These are phyloP conservation scores for Leersia perrieri DNA, from an alignment of 176 grass and related monocot species.

Conservation along the genomic window DNA sequence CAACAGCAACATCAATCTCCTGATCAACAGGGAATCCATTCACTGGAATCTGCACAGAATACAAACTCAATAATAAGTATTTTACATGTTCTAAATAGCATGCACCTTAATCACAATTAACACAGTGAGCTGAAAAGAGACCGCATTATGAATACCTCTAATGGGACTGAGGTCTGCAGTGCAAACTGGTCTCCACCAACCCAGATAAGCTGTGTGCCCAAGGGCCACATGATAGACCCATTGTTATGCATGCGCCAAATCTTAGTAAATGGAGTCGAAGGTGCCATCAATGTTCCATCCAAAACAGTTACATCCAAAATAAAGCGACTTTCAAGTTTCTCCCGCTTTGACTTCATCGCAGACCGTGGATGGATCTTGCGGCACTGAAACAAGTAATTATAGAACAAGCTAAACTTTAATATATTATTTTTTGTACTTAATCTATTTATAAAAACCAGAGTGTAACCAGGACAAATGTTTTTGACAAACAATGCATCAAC, in stretches of 20 bases:
- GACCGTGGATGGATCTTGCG: constrained; percentile 33
- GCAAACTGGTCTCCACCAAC: constrained; percentile 81
- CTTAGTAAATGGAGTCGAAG: constrained; percentile 76
- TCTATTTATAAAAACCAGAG: not conserved
- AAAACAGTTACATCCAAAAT: constrained; percentile 80
- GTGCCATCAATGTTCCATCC: constrained; percentile 79
- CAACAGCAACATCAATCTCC: constrained; percentile 81
- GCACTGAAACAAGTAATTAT: constrained; percentile 29
- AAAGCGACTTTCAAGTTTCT: constrained; percentile 86
- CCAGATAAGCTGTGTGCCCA: constrained; percentile 78
- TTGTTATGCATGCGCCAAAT: constrained; percentile 97
- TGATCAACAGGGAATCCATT: constrained; percentile 57
- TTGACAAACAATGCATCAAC: not conserved
- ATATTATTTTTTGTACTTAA: not conserved
- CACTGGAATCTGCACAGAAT: constrained; percentile 60
- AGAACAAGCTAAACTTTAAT: not conserved
- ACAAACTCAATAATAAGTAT: not conserved
- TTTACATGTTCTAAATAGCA: not conserved
- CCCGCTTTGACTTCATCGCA: constrained; percentile 40
- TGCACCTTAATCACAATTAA: not conserved
- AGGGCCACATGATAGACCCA: constrained; percentile 65
- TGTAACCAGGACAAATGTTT: not conserved
- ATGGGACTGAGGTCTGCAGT: constrained; percentile 38
- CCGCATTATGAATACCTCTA: constrained; percentile 56
- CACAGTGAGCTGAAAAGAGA: not conserved